Percentiles rank a stretch among this genome's conserved stretches.
Evolutionary conservation across 805 yeast species (phyloP).

Genomic region (Nakazawaea sp.): DNA sequence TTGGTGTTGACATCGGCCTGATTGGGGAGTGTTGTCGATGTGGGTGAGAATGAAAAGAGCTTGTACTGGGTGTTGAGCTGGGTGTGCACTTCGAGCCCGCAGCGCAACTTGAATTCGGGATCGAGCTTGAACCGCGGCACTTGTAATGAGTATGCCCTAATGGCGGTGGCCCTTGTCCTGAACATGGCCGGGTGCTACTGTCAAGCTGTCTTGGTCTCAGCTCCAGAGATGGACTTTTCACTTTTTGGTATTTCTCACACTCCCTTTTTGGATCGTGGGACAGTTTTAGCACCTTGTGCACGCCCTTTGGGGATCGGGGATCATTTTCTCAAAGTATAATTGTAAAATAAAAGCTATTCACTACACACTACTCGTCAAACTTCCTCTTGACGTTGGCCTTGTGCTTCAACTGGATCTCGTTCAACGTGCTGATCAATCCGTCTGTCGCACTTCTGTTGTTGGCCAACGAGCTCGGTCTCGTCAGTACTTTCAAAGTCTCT

Average conservation of each 20-base stretch:
- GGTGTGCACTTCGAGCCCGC: slow-evolving; percentile 93
- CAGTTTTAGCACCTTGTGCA: too few species aligned
- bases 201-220: too few species aligned
- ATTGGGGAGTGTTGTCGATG: slow-evolving; percentile 32
- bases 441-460: slow-evolving; percentile 6
- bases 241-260: too few species aligned
- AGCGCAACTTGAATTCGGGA: slow-evolving; percentile 35
- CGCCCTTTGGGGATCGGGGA: too few species aligned
- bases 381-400: slow-evolving; percentile 8
- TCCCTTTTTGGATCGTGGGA: too few species aligned
- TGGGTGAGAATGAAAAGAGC: slow-evolving; percentile 62
- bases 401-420: background rate
- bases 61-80: slow-evolving; percentile 72
- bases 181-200: too few species aligned
- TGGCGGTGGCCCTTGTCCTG: too few species aligned
- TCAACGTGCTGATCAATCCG: slow-evolving; percentile 3
- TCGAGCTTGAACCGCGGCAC: background rate
- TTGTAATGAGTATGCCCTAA: too few species aligned
- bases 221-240: too few species aligned
- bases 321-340: too few species aligned
- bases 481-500: slow-evolving; percentile 3
- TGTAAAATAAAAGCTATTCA: background rate
- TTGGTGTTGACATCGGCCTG: slow-evolving; percentile 50
- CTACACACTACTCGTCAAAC: slow-evolving; percentile 5
- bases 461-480: slow-evolving; percentile 2